Evolutionary conservation across 495 filamentous ascomycete species (phyloP), one percentile per base, ranked within the genome.

Genomic region (Xylaria palmicola): DNA sequence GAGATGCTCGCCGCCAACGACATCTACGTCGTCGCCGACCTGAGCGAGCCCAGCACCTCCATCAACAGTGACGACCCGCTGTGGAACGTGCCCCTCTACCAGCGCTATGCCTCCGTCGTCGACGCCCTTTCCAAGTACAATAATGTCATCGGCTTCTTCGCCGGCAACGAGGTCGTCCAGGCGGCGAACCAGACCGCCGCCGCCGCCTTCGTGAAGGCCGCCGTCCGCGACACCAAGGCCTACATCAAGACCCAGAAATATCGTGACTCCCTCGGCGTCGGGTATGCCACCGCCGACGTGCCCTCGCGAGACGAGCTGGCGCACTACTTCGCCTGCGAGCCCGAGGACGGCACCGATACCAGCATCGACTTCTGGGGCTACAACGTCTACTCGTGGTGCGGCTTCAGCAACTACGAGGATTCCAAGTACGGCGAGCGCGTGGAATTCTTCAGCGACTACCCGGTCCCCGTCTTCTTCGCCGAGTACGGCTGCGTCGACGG

Each of bases 311-410:
- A 76, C 40, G 72, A 89, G 62, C 80, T 98, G 60, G 91, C 90
- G 30, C 77, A 92, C 69, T 98, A 96, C 79, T 94, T 98, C 78
- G 89, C 96, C 80, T 98, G 94, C 70, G 88, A 88, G 56, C 73
- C 83, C 47, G 59, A 76, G 17, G 74, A 75, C 4, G 81, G 85
- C 4, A 29, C 37, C 2, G 75, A 77, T 0, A 80, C 84, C 10
- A 75, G 84, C 27, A 93, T 97, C 65, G 93, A 98, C 73, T 97
- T 93, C 81, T 97, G 91, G 91, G 94, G 94, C 41, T 97, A 97
- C 83, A 98, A 98, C 77, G 92, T 97, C 79, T 98, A 98, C 79
- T 93, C 90, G 29, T 98, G 94, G 94, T 98, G 94, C 70, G 94
- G 94, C 51, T 67, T 90, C 40, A 93, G 87, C 62, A 83, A 82